Evolutionary conservation across 2,329 filamentous ascomycete species (phyloP).

Genomic region (Trichoderma endophyticum): DNA sequence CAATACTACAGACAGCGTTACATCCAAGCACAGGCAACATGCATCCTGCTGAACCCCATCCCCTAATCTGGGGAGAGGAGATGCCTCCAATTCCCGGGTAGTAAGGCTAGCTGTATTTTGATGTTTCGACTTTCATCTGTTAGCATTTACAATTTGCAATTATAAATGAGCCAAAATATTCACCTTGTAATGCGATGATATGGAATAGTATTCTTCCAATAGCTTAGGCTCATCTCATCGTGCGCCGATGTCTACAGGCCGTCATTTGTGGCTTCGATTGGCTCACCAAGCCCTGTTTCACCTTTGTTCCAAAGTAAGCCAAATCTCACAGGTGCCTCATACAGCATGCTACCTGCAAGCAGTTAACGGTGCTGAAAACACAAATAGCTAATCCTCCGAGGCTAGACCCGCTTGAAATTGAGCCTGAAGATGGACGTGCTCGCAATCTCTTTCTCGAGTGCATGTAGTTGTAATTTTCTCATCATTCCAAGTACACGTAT

Average conservation of each 20-base stretch:
- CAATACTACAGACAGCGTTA: not conserved
- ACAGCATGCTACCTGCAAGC: not conserved
- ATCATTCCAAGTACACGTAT: not conserved
- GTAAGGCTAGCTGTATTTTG: not conserved
- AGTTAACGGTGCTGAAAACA: not conserved
- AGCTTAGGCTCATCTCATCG: not conserved
- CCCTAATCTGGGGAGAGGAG: not conserved
- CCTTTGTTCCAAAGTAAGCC: not conserved
- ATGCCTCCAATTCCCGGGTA: not conserved
- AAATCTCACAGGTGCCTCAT: not conserved
- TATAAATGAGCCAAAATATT: not conserved
- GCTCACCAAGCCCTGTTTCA: not conserved
- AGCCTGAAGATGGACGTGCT: not conserved
- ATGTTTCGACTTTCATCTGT: not conserved
- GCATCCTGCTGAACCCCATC: not conserved
- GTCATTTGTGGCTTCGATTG: not conserved
- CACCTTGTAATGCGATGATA: not conserved
- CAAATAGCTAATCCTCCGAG: not conserved
- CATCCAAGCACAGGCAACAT: not conserved
- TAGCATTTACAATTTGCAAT: not conserved
- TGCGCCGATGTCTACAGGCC: not conserved
- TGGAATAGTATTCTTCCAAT: not conserved
- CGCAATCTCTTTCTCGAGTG: not conserved
- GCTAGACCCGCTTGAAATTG: not conserved
- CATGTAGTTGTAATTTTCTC: not conserved